Percentiles rank a stretch among this genome's conserved stretches.
Conservation (phyloP, 1,284 basidiomycete genomes). For the Moesziomyces sp. region DNA sequence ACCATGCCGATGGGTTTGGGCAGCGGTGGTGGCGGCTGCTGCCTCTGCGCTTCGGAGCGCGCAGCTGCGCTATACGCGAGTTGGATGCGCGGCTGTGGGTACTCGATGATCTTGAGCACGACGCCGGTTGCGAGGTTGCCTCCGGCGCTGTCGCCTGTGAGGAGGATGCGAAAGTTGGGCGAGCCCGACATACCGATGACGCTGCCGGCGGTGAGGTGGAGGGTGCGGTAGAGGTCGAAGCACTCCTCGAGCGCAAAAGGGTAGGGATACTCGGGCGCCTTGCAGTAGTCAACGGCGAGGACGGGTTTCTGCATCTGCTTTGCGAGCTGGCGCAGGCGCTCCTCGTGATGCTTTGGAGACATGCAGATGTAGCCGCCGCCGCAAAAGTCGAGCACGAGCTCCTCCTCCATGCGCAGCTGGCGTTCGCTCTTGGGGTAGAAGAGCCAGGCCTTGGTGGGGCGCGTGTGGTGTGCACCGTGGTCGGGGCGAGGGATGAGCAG, state of each 20-base stretch:
- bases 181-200: slow-evolving; percentile 78
- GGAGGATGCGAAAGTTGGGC: slow-evolving; percentile 50
- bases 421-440: slow-evolving; percentile 81
- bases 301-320: slow-evolving; percentile 81
- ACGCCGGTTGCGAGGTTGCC: slow-evolving; percentile 57
- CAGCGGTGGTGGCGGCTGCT: slow-evolving; percentile 58
- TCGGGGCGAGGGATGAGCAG: slow-evolving; percentile 82
- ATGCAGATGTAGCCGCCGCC: slow-evolving; percentile 97
- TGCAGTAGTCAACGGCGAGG: slow-evolving; percentile 90
- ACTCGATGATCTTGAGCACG: slow-evolving; percentile 59
- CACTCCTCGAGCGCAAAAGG: slow-evolving; percentile 84
- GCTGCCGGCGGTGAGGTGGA: slow-evolving; percentile 82
- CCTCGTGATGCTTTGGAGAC: slow-evolving; percentile 86
- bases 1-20: slow-evolving; percentile 81
- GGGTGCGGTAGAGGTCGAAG: slow-evolving; percentile 85
- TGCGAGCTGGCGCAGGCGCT: slow-evolving; percentile 88
- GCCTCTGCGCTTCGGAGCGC: slow-evolving; percentile 4
- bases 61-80: slow-evolving; percentile 44
- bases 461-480: slow-evolving; percentile 68
- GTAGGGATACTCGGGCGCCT: slow-evolving; percentile 78
- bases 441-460: slow-evolving; percentile 84
- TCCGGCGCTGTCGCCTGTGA: slow-evolving; percentile 61
- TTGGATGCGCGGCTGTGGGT: slow-evolving; percentile 58
- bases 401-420: slow-evolving; percentile 71
- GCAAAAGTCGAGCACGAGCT: slow-evolving; percentile 77